Conservation (phyloP, 371 early-diverging fungal genomes). For the Mortierella sp. region DNA sequence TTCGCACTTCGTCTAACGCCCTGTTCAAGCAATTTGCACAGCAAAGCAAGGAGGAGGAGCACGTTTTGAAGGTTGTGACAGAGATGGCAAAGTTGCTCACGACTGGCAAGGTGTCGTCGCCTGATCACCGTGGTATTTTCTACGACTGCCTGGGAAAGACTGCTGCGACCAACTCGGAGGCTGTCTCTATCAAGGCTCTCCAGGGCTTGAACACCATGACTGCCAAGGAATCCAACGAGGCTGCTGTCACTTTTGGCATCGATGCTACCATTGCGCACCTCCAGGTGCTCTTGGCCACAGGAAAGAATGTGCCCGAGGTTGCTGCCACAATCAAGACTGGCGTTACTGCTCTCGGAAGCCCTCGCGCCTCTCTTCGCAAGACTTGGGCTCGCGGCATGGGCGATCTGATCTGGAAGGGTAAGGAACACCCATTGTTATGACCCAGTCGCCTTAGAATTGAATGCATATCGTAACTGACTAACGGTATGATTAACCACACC, state of each 20-base stretch:
- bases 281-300: conserved; percentile 64
- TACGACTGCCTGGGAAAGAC: conserved; percentile 68
- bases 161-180: conserved; percentile 64
- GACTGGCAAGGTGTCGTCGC: conserved; percentile 68
- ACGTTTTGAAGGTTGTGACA: conserved; percentile 71
- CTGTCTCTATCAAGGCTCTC: conserved; percentile 73
- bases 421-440: neutral
- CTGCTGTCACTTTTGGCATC: conserved; percentile 73
- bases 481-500: conserved; percentile 14
- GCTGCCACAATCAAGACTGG: conserved; percentile 63
- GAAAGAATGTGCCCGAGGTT: conserved; percentile 62
- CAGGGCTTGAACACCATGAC: conserved; percentile 74
- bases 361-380: conserved; percentile 71
- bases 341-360: conserved; percentile 67
- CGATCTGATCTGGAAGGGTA: conserved; percentile 63
- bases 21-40: conserved; percentile 70
- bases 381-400: conserved; percentile 70
- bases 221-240: conserved; percentile 85
- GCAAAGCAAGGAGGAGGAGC: conserved; percentile 63
- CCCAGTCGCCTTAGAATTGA: neutral
- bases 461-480: no score
- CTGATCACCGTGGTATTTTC: conserved; percentile 76
- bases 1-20: conserved; percentile 67
- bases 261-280: conserved; percentile 75
- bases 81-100: conserved; percentile 70